phyloP scores from a whole-genome alignment of 345 rosid genomes.

The Cochlearia excelsa region DNA sequence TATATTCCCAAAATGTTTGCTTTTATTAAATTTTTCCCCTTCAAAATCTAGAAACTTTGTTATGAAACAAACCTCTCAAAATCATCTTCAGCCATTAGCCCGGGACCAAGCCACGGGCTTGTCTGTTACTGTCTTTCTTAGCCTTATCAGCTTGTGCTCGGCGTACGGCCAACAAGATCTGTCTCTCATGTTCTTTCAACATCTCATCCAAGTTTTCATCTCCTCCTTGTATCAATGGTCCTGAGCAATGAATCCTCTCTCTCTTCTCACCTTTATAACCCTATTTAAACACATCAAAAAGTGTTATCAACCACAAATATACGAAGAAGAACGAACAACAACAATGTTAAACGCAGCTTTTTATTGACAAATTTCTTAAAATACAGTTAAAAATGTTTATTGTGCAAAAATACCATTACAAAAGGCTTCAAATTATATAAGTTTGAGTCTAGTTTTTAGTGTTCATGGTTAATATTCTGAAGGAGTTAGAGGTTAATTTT shows the following conservation, averaged over 20 bases:
- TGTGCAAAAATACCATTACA: too few species aligned
- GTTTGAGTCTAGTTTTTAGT: too few species aligned
- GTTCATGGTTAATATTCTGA: too few species aligned
- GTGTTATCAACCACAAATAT: conserved; percentile 4
- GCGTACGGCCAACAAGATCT: conserved; percentile 73
- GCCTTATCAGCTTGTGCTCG: conserved; percentile 73
- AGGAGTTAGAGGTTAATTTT: too few species aligned
- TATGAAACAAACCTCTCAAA: conserved; percentile 6
- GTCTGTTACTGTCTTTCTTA: conserved; percentile 37
- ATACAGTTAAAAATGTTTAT: too few species aligned
- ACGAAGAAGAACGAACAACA: not conserved
- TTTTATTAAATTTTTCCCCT: conserved; percentile 15
- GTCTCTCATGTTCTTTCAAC: conserved; percentile 90
- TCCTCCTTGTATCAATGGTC: conserved; percentile 65
- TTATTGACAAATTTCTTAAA: too few species aligned
- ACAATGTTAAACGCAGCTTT: not conserved
- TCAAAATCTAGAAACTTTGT: conserved; percentile 3
- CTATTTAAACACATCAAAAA: conserved; percentile 27
- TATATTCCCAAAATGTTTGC: not conserved
- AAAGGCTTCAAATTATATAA: too few species aligned
- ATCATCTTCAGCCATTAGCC: conserved; percentile 21
- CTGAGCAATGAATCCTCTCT: conserved; percentile 70
- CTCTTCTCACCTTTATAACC: conserved; percentile 42
- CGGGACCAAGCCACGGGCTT: not conserved
- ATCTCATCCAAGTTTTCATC: conserved; percentile 84